Percentiles rank a stretch among this genome's conserved stretches.
These are phyloP conservation scores for Fusarium penzigii DNA, from an alignment of 2,329 filamentous ascomycete species.

Conservation along the genomic window DNA sequence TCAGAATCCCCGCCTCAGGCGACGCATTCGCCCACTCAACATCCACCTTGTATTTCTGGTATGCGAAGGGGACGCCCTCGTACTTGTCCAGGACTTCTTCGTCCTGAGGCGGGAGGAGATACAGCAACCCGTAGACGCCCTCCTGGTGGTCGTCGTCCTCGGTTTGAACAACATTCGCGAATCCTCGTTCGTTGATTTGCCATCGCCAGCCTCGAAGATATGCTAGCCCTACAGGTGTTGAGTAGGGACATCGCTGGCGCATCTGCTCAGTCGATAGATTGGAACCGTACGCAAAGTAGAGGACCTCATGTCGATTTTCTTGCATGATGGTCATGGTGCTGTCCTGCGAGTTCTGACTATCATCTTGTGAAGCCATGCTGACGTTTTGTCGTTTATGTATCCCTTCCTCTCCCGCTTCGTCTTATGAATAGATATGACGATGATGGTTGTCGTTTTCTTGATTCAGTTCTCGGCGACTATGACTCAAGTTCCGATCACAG, in stretches of 20 bases:
- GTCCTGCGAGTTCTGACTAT: slow-evolving; percentile 38
- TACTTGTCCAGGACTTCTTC: slow-evolving; percentile 54
- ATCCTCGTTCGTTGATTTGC: slow-evolving; percentile 68
- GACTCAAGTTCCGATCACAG: too few relatives aligned
- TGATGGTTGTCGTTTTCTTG: too few relatives aligned
- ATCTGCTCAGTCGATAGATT: slow-evolving; percentile 70
- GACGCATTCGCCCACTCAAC: slow-evolving; percentile 29
- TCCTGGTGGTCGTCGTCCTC: slow-evolving; percentile 19
- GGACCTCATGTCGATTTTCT: slow-evolving; percentile 37
- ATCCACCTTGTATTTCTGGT: slow-evolving; percentile 51
- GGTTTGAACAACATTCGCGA: slow-evolving; percentile 64
- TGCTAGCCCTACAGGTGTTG: slow-evolving; percentile 57
- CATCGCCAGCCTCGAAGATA: slow-evolving; percentile 59
- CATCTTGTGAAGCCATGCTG: slow-evolving; percentile 34
- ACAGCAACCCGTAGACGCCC: slow-evolving; percentile 60
- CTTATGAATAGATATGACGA: too few relatives aligned
- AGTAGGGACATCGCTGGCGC: slow-evolving; percentile 59
- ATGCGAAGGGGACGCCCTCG: slow-evolving; percentile 65
- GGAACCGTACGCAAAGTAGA: slow-evolving; percentile 73
- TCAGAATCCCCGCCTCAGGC: slow-evolving; percentile 25
- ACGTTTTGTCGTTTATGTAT: too few relatives aligned
- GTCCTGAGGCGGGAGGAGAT: slow-evolving; percentile 51
- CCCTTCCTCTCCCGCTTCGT: too few relatives aligned
- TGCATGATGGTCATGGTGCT: slow-evolving; percentile 38
- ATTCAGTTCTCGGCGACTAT: too few relatives aligned